Base-by-base conservation (phyloP, 352 stramenopile species). In the Globisporangium paddicum region DNA sequence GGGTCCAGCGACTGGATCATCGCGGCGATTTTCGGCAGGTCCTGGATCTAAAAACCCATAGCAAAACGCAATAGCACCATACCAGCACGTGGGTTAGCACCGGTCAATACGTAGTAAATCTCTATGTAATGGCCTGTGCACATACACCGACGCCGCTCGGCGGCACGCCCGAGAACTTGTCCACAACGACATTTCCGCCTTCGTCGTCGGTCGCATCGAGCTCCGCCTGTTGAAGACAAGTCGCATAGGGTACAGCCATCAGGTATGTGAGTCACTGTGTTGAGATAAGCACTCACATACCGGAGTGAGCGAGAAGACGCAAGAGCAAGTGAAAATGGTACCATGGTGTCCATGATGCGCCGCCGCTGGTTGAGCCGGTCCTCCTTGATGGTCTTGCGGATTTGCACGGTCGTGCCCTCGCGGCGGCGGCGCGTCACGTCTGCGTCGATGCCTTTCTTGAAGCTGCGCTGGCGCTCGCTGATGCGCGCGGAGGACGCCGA, bases 1-100 rank as follows among this genome's bases (percentile, higher is more conserved):
- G 85, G 75, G 73, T 99, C 96, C 40, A 95, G 72, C 21, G 90
- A 97, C 69, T 98, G 93, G 51, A 99, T 96, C 70, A 96, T 97
- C 23, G 87, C 75, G 3, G 98, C 91, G 82, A 99, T 98, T 55
- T 93, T 86, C 14, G 94, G 95, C 59, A 99, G 73, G 40, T 98
- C 89, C 50, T 98, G 84, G 45, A 98, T 75, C 79, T 98, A 86
- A 26, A 42, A 11, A 14, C 26, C 8, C 32, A 28, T 9, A 48
- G 21, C 26, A 52, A 11, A 42, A 25, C 26, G 21, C 25, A 38
- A 8, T 25, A 5, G 23, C 7, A 35, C 5, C 40, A 26, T 26
- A 28, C 5, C 40, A 14, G 1, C 8, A 46, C 26, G 26, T 16
- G 16, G 3, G 6, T 32, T 6, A 32, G 28, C 6, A 32, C n/a